Conservation (phyloP, 2,329 filamentous ascomycete genomes). For the Clonostachys byssicola region DNA sequence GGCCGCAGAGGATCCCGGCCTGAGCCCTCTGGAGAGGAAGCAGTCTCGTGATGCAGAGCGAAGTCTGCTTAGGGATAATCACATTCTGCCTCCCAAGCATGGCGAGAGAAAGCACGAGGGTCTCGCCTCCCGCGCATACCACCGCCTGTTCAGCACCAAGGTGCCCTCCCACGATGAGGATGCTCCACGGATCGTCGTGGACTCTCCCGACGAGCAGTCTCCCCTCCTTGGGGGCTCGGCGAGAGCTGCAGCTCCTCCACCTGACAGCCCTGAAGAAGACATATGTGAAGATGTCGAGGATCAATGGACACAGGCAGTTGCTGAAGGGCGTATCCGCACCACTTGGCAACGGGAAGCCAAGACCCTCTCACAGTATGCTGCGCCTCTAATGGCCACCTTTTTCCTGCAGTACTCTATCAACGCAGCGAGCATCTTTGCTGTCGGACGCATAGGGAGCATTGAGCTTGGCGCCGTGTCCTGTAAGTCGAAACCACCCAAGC, state of each 20-base stretch:
- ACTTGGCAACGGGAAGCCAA: slow-evolving; percentile 89
- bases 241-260: background rate
- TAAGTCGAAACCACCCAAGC: slow-evolving; percentile 14
- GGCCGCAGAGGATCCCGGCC: slow-evolving; percentile 34
- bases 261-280: background rate
- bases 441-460: slow-evolving; percentile 69
- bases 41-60: slow-evolving; percentile 54
- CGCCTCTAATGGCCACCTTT: slow-evolving; percentile 67
- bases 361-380: slow-evolving; percentile 69
- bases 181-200: slow-evolving; percentile 17
- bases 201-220: slow-evolving; percentile 31
- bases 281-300: slow-evolving; percentile 56
- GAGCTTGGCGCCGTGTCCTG: slow-evolving; percentile 38
- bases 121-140: slow-evolving; percentile 35
- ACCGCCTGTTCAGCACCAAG: slow-evolving; percentile 52
- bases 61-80: slow-evolving; percentile 60
- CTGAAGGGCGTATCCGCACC: slow-evolving; percentile 75
- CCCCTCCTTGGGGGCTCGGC: slow-evolving; percentile 12
- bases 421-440: slow-evolving; percentile 75
- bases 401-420: slow-evolving; percentile 80
- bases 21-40: slow-evolving; percentile 46
- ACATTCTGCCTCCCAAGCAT: slow-evolving; percentile 60
- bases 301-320: slow-evolving; percentile 83
- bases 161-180: slow-evolving; percentile 37
- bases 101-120: slow-evolving; percentile 20